phyloP scores from a whole-genome alignment of 768 basidiomycete genomes.

The Panus rudis region DNA sequence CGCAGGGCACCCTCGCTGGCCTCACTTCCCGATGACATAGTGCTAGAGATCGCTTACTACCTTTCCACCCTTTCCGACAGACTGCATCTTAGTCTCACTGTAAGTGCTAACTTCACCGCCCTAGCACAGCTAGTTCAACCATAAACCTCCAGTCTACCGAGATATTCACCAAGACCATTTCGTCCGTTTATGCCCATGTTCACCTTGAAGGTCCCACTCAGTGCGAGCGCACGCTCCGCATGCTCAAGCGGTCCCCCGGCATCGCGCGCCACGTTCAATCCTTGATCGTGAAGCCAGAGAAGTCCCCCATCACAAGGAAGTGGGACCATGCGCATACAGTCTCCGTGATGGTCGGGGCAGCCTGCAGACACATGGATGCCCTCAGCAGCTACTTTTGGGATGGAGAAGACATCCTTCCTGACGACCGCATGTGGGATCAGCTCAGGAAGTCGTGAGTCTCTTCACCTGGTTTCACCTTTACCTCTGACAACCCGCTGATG shows the following conservation, averaged over 20 bases:
- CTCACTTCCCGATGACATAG: slow-evolving; percentile 58
- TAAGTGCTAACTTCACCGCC: slow-evolving; percentile 26
- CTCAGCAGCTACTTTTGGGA: slow-evolving; percentile 66
- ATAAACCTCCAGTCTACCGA: slow-evolving; percentile 38
- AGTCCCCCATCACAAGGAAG: slow-evolving; percentile 10
- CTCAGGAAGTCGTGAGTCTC: slow-evolving; percentile 53
- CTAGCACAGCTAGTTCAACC: not conserved
- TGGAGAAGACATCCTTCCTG: slow-evolving; percentile 49
- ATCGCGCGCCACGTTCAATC: slow-evolving; percentile 64
- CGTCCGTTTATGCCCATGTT: slow-evolving; percentile 55
- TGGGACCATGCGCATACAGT: slow-evolving; percentile 29
- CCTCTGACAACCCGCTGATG: slow-evolving; percentile 4
- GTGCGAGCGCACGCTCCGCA: slow-evolving; percentile 54
- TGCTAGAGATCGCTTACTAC: slow-evolving; percentile 57
- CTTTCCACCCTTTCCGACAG: slow-evolving; percentile 48
- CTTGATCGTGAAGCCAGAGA: slow-evolving; percentile 42
- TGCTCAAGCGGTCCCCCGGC: slow-evolving; percentile 48
- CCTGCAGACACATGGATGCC: slow-evolving; percentile 52
- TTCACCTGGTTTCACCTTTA: slow-evolving; percentile 1
- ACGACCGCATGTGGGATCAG: slow-evolving; percentile 76
- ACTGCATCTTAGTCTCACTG: slow-evolving; percentile 53
- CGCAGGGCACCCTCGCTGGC: no score
- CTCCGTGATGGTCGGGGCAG: slow-evolving; percentile 44
- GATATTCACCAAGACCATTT: slow-evolving; percentile 44
- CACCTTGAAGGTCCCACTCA: slow-evolving; percentile 48